Base-by-base conservation (phyloP, 169 alveolate genomes). In the Blepharisma undulans region DNA sequence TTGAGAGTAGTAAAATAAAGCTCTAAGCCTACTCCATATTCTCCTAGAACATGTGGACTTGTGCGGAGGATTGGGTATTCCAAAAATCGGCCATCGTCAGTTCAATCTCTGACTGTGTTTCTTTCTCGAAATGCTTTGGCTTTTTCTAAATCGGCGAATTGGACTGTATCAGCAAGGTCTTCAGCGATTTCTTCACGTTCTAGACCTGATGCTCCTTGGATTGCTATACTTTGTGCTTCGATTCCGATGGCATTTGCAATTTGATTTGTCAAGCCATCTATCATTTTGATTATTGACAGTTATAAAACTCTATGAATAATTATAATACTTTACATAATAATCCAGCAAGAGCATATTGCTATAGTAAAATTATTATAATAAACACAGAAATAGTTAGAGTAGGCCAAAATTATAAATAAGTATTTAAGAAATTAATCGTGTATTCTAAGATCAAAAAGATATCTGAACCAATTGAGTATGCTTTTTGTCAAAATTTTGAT, bases 11-110 rank as follows among this genome's bases (percentile, higher is more conserved):
- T 25, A 61, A 93, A 93, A 86, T 93, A 93, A 22, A 93, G 87
- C 71, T 86, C 76, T 5, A 90, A 14, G 1, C 95, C 95, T 6
- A 84, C 79, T 27, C 95, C 95, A 87, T 85, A 91, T 84, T 84
- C 78, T 22, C 94, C 95, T 33, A 36, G n/a, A 59, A 32, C 71
- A n/a, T 22, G n/a, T 2, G 72, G 25, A 4, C 88, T 18, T 2
- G 85, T 88, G 22, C n/a, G 19, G 3, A 72, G 6, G 21, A 88
- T 76, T 74, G 92, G 59, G 25, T 76, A 76, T 25, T 76, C 29
- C 34, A 19, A 71, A 72, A 61, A 86, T 2, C 36, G 33, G 85
- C 72, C 80, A 72, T 72, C 91, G 22, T 29, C 84, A 10, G 22
- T 66, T 27, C 48, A 79, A 22, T 79, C 36, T 86, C 84, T 60